phyloP scores from a whole-genome alignment of 2,329 filamentous ascomycete species.

The Trichoderma sp. region DNA sequence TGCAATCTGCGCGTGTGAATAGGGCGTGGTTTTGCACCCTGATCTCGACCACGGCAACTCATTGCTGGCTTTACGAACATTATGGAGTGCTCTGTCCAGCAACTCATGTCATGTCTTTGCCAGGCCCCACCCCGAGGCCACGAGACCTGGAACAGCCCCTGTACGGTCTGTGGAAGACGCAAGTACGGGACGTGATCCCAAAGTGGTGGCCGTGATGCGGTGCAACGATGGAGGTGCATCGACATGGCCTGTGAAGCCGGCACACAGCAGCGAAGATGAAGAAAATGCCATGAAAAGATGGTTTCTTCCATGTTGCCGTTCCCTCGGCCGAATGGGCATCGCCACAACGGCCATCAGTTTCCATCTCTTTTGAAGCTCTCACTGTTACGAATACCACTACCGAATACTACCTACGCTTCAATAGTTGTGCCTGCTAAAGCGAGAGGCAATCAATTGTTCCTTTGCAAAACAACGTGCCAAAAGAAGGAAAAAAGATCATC shows the following conservation, averaged over 20 bases:
- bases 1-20: neutral
- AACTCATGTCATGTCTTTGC: constrained; percentile 12
- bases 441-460: neutral
- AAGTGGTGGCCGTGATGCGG: constrained; percentile 7
- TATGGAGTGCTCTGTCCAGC: constrained; percentile 12
- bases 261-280: neutral
- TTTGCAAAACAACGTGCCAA: neutral
- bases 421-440: neutral
- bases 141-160: constrained; percentile 24
- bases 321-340: neutral
- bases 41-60: neutral
- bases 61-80: neutral
- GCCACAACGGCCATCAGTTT: neutral
- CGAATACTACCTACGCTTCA: neutral
- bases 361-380: neutral
- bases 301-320: neutral
- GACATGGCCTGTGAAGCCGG: neutral
- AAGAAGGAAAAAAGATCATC: neutral
- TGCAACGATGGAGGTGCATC: constrained; percentile 9
- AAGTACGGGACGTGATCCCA: constrained; percentile 14
- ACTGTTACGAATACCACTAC: neutral
- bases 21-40: neutral
- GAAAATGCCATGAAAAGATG: neutral
- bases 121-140: constrained; percentile 21
- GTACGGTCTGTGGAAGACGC: constrained; percentile 6